Evolutionary conservation across 768 basidiomycete genomes (phyloP), one percentile per base, ranked within the genome.

Genomic region (Paxillus involutus): DNA sequence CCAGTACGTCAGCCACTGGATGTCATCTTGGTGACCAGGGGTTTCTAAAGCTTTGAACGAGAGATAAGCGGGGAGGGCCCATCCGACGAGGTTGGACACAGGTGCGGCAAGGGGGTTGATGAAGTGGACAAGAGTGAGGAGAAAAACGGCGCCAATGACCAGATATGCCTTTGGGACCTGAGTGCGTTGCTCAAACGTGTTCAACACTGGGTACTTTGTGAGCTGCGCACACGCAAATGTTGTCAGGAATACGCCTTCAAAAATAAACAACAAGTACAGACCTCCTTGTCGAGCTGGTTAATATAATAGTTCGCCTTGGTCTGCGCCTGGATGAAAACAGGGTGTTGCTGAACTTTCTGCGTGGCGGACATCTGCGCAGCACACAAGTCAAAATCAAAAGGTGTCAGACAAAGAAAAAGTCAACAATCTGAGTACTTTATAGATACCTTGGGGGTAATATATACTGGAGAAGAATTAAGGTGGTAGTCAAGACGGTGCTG

Each of bases 1-100:
- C 96, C 96, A 98, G 80, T 98, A 98, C 3, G 95, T 96, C 66
- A 98, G 80, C 94, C 94, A 98, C 75, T 97, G 94, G 64, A 89
- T 79, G 73, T 96, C 91, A 61, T 96, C 93, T 61, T 86, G 80
- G 55, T 85, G 78, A 3, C 82, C 79, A n/a, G 92, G 91, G 5
- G 81, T 73, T 73, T 98, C 96, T 67, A 99, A 84, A 29, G 97
- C 95, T 75, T 89, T 89, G 78, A 98, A 84, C 48, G 94, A 97
- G 71, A 97, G 84, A 72, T 93, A 98, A 6, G 94, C 94, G 29
- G 97, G 97, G 64, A 98, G 80, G 32, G 77, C 91, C 88, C 90
- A 98, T 48, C 95, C 97, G 65, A 99, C 84, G 64, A 97, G 79
- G 75, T 97, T 96, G 55, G 96, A 96, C 60, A 96, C 81, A 63